Base-by-base conservation (phyloP, 129 eudicot species). In the Tagetes patula region DNA sequence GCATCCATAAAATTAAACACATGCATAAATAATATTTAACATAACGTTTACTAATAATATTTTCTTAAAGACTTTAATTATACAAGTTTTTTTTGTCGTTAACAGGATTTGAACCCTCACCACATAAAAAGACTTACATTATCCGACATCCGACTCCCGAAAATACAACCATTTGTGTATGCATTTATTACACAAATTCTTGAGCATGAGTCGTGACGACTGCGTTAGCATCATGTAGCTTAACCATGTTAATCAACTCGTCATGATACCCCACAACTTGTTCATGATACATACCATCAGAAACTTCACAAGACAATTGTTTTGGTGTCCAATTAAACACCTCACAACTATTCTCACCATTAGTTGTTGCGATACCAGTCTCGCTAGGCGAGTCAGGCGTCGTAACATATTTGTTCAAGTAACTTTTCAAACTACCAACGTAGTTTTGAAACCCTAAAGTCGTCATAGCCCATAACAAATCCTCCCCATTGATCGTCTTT, bases 401-500 rank as follows among this genome's bases (percentile, higher is more conserved):
- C 33, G 58, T 45, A 13, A 67, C 77, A 50, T 83, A 85, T 37
- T 84, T 77, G 52, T 65, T 76, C 38, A 88, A 77, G 69, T 88
- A 85, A 45, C 59, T 68, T 73, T 83, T 88, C 59, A 88, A 73
- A 20, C 85, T 80, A 6, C 71, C 85, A 52, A 88, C 86, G 6
- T 88, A 88, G 31, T 88, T 80, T 13, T 88, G 88, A 58, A 88
- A 88, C 48, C 95, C 95, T 14, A 88, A 72, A 0, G 95, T 88
- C 1, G 90, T 84, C 95, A 88, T 88, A 39, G 95, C 90, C 95
- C 95, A 88, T 37, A 85, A 69, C 2, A 88, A 77, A 83, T 88
- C 95, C 52, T 88, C 95, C 5, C 95, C 95, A 65, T 88, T 88
- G 65, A 88, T 79, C 42, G 95, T 88, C 78, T 88, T 88, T 52